A percentile compares a stretch with the other conserved stretches of the same genome.
phyloP scores from a whole-genome alignment of 495 filamentous ascomycete genomes.

The Penicillium flavigenum region DNA sequence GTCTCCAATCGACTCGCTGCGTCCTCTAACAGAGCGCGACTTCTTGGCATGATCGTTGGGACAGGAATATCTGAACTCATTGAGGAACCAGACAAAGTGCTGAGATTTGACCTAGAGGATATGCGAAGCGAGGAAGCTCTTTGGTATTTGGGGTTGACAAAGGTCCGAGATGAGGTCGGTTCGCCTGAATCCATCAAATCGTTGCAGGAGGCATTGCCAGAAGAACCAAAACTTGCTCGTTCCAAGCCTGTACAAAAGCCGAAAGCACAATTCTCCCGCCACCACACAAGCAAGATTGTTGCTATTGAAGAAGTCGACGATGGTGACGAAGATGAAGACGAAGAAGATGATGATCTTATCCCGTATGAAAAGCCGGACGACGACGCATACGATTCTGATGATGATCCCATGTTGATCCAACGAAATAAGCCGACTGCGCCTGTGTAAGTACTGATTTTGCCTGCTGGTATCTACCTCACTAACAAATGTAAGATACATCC shows the following conservation, averaged over 20 bases:
- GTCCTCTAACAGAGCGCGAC: conserved; percentile 70
- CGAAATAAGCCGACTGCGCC: conserved; percentile 81
- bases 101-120: conserved; percentile 85
- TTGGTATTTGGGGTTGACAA: conserved; percentile 72
- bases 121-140: conserved; percentile 66
- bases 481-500: conserved; percentile 63
- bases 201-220: conserved; percentile 6
- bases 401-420: conserved; percentile 82
- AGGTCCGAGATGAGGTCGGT: conserved; percentile 63
- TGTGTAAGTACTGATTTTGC: conserved; percentile 53
- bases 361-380: conserved; percentile 90
- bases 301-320: conserved; percentile 66
- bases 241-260: conserved; percentile 18
- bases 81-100: conserved; percentile 67
- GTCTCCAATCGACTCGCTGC: conserved; percentile 86
- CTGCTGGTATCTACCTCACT: conserved; percentile 14
- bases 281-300: conserved; percentile 53
- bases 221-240: conserved; percentile 1
- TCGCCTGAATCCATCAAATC: conserved; percentile 50
- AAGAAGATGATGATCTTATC: conserved; percentile 67
- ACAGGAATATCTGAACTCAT: conserved; percentile 77
- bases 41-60: conserved; percentile 87
- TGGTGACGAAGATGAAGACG: conserved; percentile 48
- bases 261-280: conserved; percentile 16
- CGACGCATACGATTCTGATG: conserved; percentile 87